Evolutionary conservation across 2,329 filamentous ascomycete genomes (phyloP).

Genomic region (Arachnomyces sp.): DNA sequence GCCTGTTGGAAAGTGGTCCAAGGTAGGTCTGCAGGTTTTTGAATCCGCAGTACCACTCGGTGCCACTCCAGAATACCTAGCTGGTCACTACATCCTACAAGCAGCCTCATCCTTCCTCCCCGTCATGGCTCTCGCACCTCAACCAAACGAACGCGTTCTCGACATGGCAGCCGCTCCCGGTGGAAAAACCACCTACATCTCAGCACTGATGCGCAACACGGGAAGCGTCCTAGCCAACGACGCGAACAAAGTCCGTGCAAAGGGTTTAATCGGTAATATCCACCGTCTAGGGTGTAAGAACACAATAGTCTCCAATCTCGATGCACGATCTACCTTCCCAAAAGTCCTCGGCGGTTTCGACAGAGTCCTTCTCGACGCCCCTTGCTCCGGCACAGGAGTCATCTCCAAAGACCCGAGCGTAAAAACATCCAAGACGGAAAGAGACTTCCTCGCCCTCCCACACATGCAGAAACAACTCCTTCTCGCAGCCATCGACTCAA

Average conservation of each 20-base stretch:
- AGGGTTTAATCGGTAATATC: slow-evolving; percentile 96
- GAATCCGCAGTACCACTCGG: slow-evolving; percentile 80
- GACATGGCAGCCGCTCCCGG: slow-evolving; percentile 94
- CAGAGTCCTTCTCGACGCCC: slow-evolving; percentile 85
- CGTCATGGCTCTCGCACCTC: slow-evolving; percentile 92
- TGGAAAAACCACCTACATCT: slow-evolving; percentile 92
- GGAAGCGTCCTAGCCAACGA: slow-evolving; percentile 95
- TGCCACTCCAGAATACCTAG: slow-evolving; percentile 94
- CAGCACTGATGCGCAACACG: slow-evolving; percentile 97
- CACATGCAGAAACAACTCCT: slow-evolving; percentile 93
- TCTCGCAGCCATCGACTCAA: slow-evolving; percentile 86
- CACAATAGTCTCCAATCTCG: slow-evolving; percentile 90
- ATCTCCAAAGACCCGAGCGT: slow-evolving; percentile 95
- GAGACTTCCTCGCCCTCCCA: slow-evolving; percentile 86
- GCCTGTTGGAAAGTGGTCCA: slow-evolving; percentile 97
- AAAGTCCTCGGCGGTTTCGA: slow-evolving; percentile 94
- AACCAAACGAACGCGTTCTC: slow-evolving; percentile 83
- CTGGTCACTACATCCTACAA: slow-evolving; percentile 96
- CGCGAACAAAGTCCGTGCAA: slow-evolving; percentile 83
- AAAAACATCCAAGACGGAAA: slow-evolving; percentile 96
- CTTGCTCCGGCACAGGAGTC: slow-evolving; percentile 93
- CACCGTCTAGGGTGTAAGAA: slow-evolving; percentile 91
- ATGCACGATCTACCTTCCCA: slow-evolving; percentile 80
- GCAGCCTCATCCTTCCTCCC: slow-evolving; percentile 94
- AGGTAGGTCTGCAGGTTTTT: slow-evolving; percentile 94